Percentiles rank a stretch among this genome's conserved stretches.
These are phyloP conservation scores for Aspergillus proliferans DNA, from an alignment of 2,329 filamentous ascomycete species.

Conservation along the genomic window DNA sequence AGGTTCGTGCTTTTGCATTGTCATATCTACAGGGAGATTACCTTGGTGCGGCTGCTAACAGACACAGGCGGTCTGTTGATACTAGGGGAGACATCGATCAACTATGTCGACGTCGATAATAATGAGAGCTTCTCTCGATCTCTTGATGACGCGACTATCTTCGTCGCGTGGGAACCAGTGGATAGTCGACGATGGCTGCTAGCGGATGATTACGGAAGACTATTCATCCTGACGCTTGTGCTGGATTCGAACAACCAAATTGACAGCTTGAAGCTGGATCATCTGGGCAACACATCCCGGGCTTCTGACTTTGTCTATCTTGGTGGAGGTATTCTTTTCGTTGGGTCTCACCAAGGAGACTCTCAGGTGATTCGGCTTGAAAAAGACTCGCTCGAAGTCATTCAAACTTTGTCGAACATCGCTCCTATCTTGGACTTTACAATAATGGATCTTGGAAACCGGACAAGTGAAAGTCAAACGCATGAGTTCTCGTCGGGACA, in stretches of 20 bases:
- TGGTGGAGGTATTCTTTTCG: constrained; percentile 60
- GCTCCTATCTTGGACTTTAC: constrained; percentile 89
- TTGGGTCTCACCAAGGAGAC: constrained; percentile 89
- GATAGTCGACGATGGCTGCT: constrained; percentile 79
- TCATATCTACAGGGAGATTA: constrained; percentile 33
- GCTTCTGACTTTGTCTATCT: constrained; percentile 76
- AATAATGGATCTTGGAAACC: constrained; percentile 91
- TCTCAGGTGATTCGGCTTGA: constrained; percentile 70
- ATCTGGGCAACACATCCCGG: constrained; percentile 64
- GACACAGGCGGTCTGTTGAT: constrained; percentile 62
- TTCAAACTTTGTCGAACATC: constrained; percentile 77
- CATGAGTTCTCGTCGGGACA: constrained; percentile 95
- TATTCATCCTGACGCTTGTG: constrained; percentile 78
- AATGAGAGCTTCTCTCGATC: constrained; percentile 59
- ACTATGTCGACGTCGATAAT: constrained; percentile 75
- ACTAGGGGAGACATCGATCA: constrained; percentile 72
- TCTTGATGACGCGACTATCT: constrained; percentile 71
- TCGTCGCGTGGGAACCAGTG: constrained; percentile 83
- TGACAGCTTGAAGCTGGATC: constrained; percentile 62
- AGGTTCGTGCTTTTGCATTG: constrained; percentile 27
- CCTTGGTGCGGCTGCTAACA: constrained; percentile 40
- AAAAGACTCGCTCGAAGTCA: constrained; percentile 56
- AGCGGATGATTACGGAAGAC: constrained; percentile 79
- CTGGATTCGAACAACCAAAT: constrained; percentile 61
- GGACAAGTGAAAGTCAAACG: constrained; percentile 68